A percentile compares a stretch with the other conserved stretches of the same genome.
Conservation (phyloP, 768 basidiomycete species). For the Suillus discolor region DNA sequence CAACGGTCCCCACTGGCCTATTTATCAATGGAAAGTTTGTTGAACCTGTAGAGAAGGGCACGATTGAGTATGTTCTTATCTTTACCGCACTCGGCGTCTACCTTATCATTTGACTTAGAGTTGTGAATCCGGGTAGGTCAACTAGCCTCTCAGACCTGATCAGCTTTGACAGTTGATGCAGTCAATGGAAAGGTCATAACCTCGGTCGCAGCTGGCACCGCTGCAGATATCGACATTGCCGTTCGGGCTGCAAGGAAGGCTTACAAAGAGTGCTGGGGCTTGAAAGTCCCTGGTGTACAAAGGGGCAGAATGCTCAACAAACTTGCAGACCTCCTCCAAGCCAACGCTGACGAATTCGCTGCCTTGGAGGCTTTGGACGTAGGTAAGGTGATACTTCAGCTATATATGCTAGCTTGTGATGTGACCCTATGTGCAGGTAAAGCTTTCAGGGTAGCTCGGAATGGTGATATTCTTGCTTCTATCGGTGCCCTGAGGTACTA, state of each 20-base stretch:
- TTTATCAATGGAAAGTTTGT: constrained; percentile 43
- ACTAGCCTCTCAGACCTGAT: neutral
- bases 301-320: constrained; percentile 47
- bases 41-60: constrained; percentile 13
- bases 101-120: constrained; percentile 7
- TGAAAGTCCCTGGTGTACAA: constrained; percentile 42
- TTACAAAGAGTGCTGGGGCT: constrained; percentile 51
- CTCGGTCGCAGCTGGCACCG: constrained; percentile 35
- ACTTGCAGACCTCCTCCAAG: constrained; percentile 54
- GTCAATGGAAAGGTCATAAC: constrained; percentile 43
- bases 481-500: constrained; percentile 38
- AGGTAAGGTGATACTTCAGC: constrained; percentile 27
- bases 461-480: constrained; percentile 23
- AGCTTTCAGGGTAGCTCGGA: constrained; percentile 24
- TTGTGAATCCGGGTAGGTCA: constrained; percentile 20
- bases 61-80: constrained; percentile 1
- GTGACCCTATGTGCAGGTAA: constrained; percentile 39
- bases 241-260: constrained; percentile 44
- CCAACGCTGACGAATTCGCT: constrained; percentile 46
- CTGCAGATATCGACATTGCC: constrained; percentile 48
- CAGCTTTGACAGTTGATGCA: constrained; percentile 13
- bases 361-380: constrained; percentile 56
- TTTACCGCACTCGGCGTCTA: neutral
- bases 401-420: neutral
- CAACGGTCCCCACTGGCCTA: constrained; percentile 35